Evolutionary conservation across 371 early-diverging fungal genomes (phyloP).

Genomic region (Rhizopus stolonifer): DNA sequence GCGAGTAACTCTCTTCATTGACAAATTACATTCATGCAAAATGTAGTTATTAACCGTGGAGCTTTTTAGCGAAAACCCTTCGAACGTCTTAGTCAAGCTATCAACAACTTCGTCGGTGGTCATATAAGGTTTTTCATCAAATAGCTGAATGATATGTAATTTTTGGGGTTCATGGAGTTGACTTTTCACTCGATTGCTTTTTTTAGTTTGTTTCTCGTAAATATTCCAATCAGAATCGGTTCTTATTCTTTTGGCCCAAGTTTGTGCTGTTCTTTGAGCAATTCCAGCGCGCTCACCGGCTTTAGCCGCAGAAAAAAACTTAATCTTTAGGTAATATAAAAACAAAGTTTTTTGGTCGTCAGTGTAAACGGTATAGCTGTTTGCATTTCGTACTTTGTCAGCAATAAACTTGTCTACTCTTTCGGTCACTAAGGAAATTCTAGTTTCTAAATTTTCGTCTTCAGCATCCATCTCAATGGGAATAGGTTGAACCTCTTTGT

Average conservation of each 20-base stretch:
- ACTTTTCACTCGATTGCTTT: background rate
- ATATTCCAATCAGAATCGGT: too few species aligned
- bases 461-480: background rate
- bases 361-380: background rate
- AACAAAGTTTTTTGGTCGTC: constrained; percentile 10
- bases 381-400: background rate
- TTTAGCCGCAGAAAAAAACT: constrained; percentile 11
- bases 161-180: constrained; percentile 1
- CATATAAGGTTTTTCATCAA: constrained; percentile 1
- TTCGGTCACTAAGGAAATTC: background rate
- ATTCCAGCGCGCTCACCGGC: background rate
- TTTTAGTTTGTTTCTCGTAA: too few species aligned
- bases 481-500: background rate
- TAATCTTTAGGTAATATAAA: constrained; percentile 5
- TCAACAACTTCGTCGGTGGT: constrained; percentile 1
- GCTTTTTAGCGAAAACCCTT: constrained; percentile 3
- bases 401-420: background rate
- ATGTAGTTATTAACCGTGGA: constrained; percentile 3
- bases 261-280: background rate
- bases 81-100: constrained; percentile 4
- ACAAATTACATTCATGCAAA: constrained; percentile 2
- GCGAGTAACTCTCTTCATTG: background rate
- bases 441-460: constrained; percentile 4
- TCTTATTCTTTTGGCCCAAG: too few species aligned
- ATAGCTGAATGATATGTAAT: constrained; percentile 3